These are phyloP conservation scores for Cicer yamashitae DNA, from an alignment of 306 rosid genomes.

Conservation along the genomic window DNA sequence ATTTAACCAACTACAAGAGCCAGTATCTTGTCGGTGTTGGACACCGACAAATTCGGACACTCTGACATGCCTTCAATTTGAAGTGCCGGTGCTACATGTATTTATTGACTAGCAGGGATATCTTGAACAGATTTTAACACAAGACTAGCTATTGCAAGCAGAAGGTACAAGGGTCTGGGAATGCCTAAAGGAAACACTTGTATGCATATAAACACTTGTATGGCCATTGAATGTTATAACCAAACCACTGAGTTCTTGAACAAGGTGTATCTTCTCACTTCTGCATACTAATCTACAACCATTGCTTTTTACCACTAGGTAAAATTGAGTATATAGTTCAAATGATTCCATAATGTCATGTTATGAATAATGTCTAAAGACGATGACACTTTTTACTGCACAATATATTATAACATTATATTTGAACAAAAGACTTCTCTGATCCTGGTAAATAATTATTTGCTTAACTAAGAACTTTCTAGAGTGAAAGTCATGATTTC, in stretches of 20 bases:
- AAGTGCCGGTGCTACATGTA: no score
- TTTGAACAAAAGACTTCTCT: neutral
- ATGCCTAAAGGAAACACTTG: no score
- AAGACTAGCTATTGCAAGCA: no score
- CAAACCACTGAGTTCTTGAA: conserved; percentile 12
- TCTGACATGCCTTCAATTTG: no score
- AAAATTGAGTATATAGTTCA: neutral
- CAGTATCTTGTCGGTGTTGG: no score
- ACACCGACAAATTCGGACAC: no score
- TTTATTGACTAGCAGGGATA: no score
- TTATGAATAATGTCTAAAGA: neutral
- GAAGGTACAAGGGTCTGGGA: no score
- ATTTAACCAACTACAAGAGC: no score
- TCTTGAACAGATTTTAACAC: no score
- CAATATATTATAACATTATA: neutral
- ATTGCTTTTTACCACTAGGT: neutral
- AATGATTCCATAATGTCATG: neutral
- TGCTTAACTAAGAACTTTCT: conserved; percentile 2
- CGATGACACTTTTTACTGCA: neutral
- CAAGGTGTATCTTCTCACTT: conserved; percentile 21
- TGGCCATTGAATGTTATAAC: conserved; percentile 17
- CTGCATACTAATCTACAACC: neutral
- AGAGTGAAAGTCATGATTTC: neutral
- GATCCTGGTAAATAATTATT: neutral
- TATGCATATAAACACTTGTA: neutral